Base-by-base conservation (phyloP, 163 green algal species). In the Trebouxia gelatinosa region DNA sequence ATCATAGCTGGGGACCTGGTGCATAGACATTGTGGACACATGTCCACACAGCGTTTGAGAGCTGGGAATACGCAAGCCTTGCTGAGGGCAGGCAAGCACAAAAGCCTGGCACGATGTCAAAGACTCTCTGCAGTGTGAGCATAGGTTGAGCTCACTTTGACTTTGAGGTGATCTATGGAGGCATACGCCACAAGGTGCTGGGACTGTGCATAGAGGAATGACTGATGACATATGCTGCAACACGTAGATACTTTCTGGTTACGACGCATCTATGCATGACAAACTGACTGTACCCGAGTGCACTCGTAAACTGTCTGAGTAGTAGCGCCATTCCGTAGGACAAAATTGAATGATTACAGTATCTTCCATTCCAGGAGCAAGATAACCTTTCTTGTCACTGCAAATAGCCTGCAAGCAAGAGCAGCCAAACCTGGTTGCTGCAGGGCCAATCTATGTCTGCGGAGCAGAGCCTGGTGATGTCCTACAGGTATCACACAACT, bases 271-370 rank as follows among this genome's bases (percentile, higher is more conserved):
- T n/a, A n/a, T 29, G 34, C 62, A 72, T 21, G 11, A 38, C 23
- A 16, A 72, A 46, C 0, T 2, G 28, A 5, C 9, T 70, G 19
- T 68, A 89, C 87, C 83, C 91, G 83, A 17, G 80, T 92, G 89
- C 2, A 94, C 82, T 19, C 84, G 66, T 5, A 94, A 57, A 74
- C 79, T 85, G 81, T 94, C 89, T 51, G 90, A 87, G 83, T 92
- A 91, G 76, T 92, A 91, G 16, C 82, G 81, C 58, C 81, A 86
- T 74, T 90, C 78, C 26, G 74, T 57, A 11, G 84, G 80, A 31
- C 81, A 85, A 71, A 94, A 94, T 72, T 90, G 81, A 40, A 94
- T 67, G 23, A 72, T 68, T 6, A 93, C 81, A 54, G 81, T 65
- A 48, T 93, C 86, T 34, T 62, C 39, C 77, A 93, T 75, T 32